Base-by-base conservation (phyloP, 2,329 filamentous ascomycete species). In the Botrytis hyacinthi region DNA sequence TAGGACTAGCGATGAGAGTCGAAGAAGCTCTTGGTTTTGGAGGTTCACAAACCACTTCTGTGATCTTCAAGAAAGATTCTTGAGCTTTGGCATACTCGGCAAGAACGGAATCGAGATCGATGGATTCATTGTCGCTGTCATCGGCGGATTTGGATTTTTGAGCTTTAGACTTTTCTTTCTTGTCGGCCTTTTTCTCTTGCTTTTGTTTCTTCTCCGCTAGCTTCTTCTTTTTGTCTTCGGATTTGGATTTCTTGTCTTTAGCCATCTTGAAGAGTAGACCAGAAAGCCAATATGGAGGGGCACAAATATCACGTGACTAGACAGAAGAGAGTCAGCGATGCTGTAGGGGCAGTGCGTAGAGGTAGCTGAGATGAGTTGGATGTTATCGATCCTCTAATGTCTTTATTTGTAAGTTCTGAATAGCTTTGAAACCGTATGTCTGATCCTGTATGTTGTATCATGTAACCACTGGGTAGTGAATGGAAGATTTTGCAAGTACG, bases 21-120 rank as follows among this genome's bases (percentile, higher is more conserved):
- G 93, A 89, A 10, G 94, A 95, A 35, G 92, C 90, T 70, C 96
- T 90, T 35, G 94, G 89, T 71, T 90, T 89, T 1, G 96, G 96
- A 29, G 95, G 92, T 37, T 90, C 88, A 61, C 87, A 88, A 37
- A 91, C 85, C 4, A 89, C 87, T 84, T 99, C 96, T 7, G 95
- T 98, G 79, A 99, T 90, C 83, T 97, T 97, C 79, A 96, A 89
- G 81, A 97, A 98, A 80, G 93, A 92, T 80, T 97, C 95, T 84
- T 99, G 96, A 83, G 94, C 92, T 81, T 93, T 93, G 78, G 93
- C 93, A 83, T 97, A 98, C 82, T 97, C 93, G 63, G 95, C 95
- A 42, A 99, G 90, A 62, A 99, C 95, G 63, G 92, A 91, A 81
- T 99, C 96, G 54, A 99, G 88, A 83, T 98, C 96, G 22, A 96